Percentiles rank a stretch among this genome's conserved stretches.
Evolutionary conservation across 2,329 filamentous ascomycete genomes (phyloP).

Genomic region (Aureobasidium sp.): DNA sequence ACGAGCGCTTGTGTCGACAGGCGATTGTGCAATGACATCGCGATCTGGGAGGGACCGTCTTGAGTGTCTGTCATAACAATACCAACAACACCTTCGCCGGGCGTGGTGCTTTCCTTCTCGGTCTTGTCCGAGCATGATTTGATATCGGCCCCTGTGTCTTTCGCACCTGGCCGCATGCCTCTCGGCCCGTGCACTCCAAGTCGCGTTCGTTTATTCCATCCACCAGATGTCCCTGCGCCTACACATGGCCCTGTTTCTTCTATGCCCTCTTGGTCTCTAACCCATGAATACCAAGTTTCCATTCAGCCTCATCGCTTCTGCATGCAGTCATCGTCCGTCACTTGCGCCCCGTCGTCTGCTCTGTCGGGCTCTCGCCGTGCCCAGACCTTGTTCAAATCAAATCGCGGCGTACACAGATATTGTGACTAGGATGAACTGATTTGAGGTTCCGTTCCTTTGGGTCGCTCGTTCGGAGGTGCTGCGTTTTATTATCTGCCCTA

Average conservation of each 20-base stretch:
- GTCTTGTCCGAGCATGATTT: slow-evolving; percentile 2
- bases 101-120: background rate
- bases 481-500: slow-evolving; percentile 8
- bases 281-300: background rate
- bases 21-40: background rate
- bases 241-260: background rate
- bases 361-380: background rate
- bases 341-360: slow-evolving; percentile 1
- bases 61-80: background rate
- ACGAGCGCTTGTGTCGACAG: background rate
- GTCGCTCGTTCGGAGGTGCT: slow-evolving; percentile 2
- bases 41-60: background rate
- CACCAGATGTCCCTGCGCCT: background rate
- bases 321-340: slow-evolving; percentile 9
- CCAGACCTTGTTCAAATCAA: slow-evolving; percentile 9
- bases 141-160: slow-evolving; percentile 2
- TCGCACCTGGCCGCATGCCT: background rate
- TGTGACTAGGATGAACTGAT: slow-evolving; percentile 10
- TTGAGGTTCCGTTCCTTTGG: slow-evolving; percentile 6
- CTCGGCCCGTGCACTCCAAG: background rate
- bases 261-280: background rate
- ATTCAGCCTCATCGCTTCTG: background rate
- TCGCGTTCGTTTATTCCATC: slow-evolving; percentile 3
- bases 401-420: slow-evolving; percentile 5
- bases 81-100: background rate